phyloP scores from a whole-genome alignment of 257 asterid genomes.

The Lavandula angustifolia region DNA sequence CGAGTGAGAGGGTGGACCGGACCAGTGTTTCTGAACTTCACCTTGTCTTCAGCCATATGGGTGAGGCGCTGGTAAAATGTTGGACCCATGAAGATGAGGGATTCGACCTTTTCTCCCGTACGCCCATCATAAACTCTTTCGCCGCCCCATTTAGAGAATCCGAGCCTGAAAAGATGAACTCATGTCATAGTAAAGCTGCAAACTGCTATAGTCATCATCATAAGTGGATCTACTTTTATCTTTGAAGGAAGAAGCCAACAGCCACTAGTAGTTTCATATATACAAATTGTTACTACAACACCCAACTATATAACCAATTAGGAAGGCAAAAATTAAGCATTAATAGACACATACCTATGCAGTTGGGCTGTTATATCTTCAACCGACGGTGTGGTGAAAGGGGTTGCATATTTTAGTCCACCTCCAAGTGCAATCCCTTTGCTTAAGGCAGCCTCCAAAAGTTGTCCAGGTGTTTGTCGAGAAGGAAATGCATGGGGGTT shows the following conservation, averaged over 20 bases:
- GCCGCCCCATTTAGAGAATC: slow-evolving; percentile 81
- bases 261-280: slow-evolving; percentile 6
- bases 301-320: background rate
- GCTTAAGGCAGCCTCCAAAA: slow-evolving; percentile 85
- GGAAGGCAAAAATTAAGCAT: background rate
- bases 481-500: slow-evolving; percentile 98
- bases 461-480: slow-evolving; percentile 95
- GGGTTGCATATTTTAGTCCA: slow-evolving; percentile 73
- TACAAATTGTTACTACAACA: slow-evolving; percentile 12
- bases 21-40: slow-evolving; percentile 81
- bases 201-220: background rate
- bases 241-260: background rate
- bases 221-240: background rate
- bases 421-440: slow-evolving; percentile 93
- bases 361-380: slow-evolving; percentile 77
- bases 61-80: slow-evolving; percentile 89
- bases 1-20: slow-evolving; percentile 97
- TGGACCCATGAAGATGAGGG: slow-evolving; percentile 87
- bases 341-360: slow-evolving; percentile 56
- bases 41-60: slow-evolving; percentile 98
- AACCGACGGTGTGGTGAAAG: slow-evolving; percentile 74
- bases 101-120: slow-evolving; percentile 65
- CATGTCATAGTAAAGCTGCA: background rate
- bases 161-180: slow-evolving; percentile 53
- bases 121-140: slow-evolving; percentile 85